Conservation (phyloP, 371 early-diverging fungal species). For the Smittium mucronatum region DNA sequence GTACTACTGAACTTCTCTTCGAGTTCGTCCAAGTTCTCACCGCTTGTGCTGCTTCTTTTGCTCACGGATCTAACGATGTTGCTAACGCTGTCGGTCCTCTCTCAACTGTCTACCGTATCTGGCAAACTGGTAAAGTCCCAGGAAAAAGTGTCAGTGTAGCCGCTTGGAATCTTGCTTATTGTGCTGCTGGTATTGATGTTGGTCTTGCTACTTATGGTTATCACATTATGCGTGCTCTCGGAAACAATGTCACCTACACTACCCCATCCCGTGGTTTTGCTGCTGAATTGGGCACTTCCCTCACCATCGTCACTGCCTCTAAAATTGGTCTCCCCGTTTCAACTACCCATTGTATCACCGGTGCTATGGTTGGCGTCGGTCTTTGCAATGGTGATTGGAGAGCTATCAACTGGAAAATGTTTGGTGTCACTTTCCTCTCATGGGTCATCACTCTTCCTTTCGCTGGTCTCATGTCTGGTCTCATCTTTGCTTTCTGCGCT, state of each 20-base stretch:
- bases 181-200: too few species aligned
- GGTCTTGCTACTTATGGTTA: too few species aligned
- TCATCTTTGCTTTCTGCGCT: slow-evolving; percentile 45
- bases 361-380: too few species aligned
- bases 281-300: slow-evolving; percentile 66
- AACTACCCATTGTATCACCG: slow-evolving; percentile 80
- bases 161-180: slow-evolving; percentile 59
- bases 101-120: too few species aligned
- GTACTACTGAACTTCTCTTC: slow-evolving; percentile 68
- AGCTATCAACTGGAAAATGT: slow-evolving; percentile 70
- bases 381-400: slow-evolving; percentile 44
- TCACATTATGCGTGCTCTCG: slow-evolving; percentile 57
- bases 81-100: too few species aligned
- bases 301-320: slow-evolving; percentile 76
- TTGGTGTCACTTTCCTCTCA: slow-evolving; percentile 69
- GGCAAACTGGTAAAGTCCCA: slow-evolving; percentile 43
- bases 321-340: slow-evolving; percentile 70
- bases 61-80: too few species aligned
- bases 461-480: slow-evolving; percentile 54
- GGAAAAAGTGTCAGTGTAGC: slow-evolving; percentile 42
- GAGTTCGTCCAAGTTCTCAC: slow-evolving; percentile 73
- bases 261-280: slow-evolving; percentile 74
- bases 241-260: too few species aligned
- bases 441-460: too few species aligned
- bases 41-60: slow-evolving; percentile 64